Evolutionary conservation across 2,329 filamentous ascomycete genomes (phyloP), one percentile per base, ranked within the genome.

Genomic region (Colletotrichum cuscutae): DNA sequence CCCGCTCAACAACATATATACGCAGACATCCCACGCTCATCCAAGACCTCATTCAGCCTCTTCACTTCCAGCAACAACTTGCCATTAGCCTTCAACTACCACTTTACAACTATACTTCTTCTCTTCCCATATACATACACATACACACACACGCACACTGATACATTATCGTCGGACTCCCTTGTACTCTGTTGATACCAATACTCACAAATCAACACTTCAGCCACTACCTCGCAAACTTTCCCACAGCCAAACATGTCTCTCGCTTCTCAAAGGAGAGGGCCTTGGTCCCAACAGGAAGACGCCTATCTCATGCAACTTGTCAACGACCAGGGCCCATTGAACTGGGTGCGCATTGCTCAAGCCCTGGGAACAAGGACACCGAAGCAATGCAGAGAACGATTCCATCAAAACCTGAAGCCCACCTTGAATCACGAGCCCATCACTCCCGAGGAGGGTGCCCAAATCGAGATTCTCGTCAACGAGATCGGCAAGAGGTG

Each of bases 381-480:
- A 28, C 93, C 96, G 65, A 98, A 98, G 86, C 96, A 98, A 85
- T 98, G 96, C 82, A 91, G 96, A 71, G 96, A 98, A 85, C 90
- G 96, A 60, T 98, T 94, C 80, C 95, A 98, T 80, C 96, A 98
- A 80, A 98, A 98, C 81, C 88, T 98, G 58, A 98, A 95, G 82
- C 92, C 93, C 1, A 85, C 87, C 1, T 85, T 95, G 49, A 93
- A 93, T 80, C 93, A 94, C 78, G 89, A 91, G 22, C 93, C 93
- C 68, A 95, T 95, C 79, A 90, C 90, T 4, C 83, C 88, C 0
- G 89, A 93, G 46, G 94, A 96, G 82, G 92, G 93, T 2, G 82
- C 88, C 52, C 79, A 91, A 78, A 98, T 98, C 78, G 92, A 96
- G 84, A 87, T 89, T 71, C 88, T 97, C 81, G 95, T 98, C 19